Conservation (phyloP, 2,329 filamentous ascomycete genomes). For the Penicillium sumatraense region DNA sequence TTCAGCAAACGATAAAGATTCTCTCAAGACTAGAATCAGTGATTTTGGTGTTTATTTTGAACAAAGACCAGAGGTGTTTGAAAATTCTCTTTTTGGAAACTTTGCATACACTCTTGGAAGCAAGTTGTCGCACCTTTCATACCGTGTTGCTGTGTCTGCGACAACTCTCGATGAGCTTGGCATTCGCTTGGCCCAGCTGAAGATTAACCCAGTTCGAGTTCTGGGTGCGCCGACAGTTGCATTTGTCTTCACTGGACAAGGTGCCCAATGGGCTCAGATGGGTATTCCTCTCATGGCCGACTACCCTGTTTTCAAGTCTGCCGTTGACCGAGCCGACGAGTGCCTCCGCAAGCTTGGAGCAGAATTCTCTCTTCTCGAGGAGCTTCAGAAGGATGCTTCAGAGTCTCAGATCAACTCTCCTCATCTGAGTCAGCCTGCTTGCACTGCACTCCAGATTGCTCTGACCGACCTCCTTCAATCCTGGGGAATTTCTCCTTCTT, state of each 20-base stretch:
- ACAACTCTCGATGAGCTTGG: conserved; percentile 27
- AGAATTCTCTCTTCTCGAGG: conserved; percentile 24
- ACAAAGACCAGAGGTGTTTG: conserved; percentile 27
- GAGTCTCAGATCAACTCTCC: conserved; percentile 22
- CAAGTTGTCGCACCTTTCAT: conserved; percentile 31
- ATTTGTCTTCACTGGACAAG: conserved; percentile 30
- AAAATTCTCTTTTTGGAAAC: conserved; percentile 28
- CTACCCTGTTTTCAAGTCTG: conserved; percentile 25
- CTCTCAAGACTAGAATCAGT: conserved; percentile 26
- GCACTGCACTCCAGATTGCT: conserved; percentile 26
- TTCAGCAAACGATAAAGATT: conserved; percentile 33
- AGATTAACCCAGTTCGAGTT: conserved; percentile 25
- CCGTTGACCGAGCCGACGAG: conserved; percentile 20
- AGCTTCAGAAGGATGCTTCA: conserved; percentile 12
- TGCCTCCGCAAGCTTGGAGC: conserved; percentile 21
- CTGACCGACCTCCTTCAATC: conserved; percentile 23
- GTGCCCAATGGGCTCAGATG: conserved; percentile 29
- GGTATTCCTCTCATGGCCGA: conserved; percentile 29
- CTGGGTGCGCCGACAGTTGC: conserved; percentile 19
- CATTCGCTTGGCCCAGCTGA: conserved; percentile 27
- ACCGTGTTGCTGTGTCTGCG: conserved; percentile 27
- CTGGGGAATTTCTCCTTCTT: conserved; percentile 22
- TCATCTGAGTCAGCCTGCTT: conserved; percentile 26
- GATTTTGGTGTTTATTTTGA: conserved; percentile 33
- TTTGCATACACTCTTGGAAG: conserved; percentile 32